These are phyloP conservation scores for Agapanthus africanus DNA, from an alignment of 106 monocot species.

Conservation along the genomic window DNA sequence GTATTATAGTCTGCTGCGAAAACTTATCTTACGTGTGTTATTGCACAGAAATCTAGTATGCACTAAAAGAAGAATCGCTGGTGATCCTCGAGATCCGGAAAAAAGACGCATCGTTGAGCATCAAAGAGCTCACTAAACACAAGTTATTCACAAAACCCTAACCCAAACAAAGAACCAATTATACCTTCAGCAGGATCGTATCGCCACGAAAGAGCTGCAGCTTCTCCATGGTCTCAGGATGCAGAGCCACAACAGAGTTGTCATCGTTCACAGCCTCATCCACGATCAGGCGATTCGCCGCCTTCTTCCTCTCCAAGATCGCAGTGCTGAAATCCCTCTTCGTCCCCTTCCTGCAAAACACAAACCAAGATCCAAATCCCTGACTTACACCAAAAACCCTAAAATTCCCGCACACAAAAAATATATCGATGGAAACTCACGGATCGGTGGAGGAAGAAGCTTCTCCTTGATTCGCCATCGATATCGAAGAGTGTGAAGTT, in stretches of 20 bases:
- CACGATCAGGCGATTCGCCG: slow-evolving; percentile 51
- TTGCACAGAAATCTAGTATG: no score
- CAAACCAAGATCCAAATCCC: background rate
- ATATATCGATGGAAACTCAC: slow-evolving; percentile 19
- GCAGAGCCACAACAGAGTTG: slow-evolving; percentile 46
- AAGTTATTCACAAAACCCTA: no score
- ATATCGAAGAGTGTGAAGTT: background rate
- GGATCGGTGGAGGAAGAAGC: slow-evolving; percentile 52
- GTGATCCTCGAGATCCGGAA: no score
- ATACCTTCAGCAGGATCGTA: slow-evolving; percentile 53
- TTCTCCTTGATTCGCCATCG: slow-evolving; percentile 46
- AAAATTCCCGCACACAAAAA: background rate
- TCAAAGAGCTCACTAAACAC: no score
- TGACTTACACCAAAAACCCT: background rate
- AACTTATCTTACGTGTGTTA: no score
- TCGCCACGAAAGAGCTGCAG: slow-evolving; percentile 58
- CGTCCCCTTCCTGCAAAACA: slow-evolving; percentile 39
- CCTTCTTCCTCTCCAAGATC: slow-evolving; percentile 61
- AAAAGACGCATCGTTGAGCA: no score
- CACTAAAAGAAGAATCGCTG: no score
- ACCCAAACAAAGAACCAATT: background rate
- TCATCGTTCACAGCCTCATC: slow-evolving; percentile 63
- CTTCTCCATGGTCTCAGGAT: slow-evolving; percentile 63
- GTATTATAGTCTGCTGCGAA: no score
- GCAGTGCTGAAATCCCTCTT: slow-evolving; percentile 60